Evolutionary conservation across 1,139 yeast genomes (phyloP).

Genomic region (Geotrichum candidum): DNA sequence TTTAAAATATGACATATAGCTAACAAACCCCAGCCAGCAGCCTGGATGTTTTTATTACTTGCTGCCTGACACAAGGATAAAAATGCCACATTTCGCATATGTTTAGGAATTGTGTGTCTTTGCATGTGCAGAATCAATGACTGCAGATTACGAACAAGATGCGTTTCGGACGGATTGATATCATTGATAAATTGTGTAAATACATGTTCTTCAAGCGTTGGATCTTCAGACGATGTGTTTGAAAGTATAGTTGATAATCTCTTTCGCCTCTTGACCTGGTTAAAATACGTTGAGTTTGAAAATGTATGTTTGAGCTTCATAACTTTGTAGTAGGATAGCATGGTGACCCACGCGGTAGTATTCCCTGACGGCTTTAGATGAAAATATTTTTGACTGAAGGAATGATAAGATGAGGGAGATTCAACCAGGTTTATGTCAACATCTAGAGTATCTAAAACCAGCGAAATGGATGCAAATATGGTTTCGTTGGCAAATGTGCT

Average conservation of each 20-base stretch:
- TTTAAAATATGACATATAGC: constrained; percentile 4
- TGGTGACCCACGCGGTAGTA: constrained; percentile 9
- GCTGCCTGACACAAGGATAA: not conserved
- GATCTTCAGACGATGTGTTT: not conserved
- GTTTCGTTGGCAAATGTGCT: not conserved
- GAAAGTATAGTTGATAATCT: not conserved
- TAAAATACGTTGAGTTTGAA: not conserved
- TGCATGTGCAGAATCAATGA: constrained; percentile 8
- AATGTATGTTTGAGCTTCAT: constrained; percentile 1
- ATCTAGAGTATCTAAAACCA: constrained; percentile 3
- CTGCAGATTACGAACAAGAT: constrained; percentile 1
- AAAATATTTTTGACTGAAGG: constrained; percentile 8
- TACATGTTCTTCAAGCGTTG: constrained; percentile 2
- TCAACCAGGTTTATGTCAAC: constrained; percentile 9
- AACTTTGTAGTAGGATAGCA: constrained; percentile 9
- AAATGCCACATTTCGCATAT: not conserved
- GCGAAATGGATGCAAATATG: not conserved
- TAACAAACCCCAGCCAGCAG: constrained; percentile 10
- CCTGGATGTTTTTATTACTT: not conserved
- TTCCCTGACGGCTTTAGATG: constrained; percentile 8
- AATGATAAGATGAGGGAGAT: not conserved
- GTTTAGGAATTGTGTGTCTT: not conserved
- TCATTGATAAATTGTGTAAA: not conserved
- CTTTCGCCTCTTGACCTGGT: not conserved
- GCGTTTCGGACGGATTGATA: not conserved